A percentile compares a stretch with the other conserved stretches of the same genome.
phyloP scores from a whole-genome alignment of 2,329 filamentous ascomycete species.

The Purpureocillium lavendulum region DNA sequence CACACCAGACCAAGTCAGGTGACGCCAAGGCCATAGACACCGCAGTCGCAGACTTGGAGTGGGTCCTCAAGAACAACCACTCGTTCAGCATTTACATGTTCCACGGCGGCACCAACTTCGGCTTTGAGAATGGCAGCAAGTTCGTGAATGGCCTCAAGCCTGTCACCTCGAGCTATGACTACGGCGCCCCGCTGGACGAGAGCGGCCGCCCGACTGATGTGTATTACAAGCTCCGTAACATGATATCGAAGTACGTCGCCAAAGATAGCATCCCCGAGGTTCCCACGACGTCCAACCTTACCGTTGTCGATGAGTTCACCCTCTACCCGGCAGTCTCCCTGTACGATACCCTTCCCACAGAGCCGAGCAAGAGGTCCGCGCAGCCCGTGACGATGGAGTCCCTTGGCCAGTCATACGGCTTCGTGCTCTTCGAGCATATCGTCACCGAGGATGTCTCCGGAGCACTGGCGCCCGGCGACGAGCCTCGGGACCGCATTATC shows the following conservation, averaged over 20 bases:
- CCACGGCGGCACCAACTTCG: constrained; percentile 44
- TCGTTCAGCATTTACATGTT: constrained; percentile 44
- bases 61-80: constrained; percentile 14
- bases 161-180: constrained; percentile 41
- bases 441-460: constrained; percentile 19
- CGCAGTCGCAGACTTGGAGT: constrained; percentile 11
- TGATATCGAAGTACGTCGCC: constrained; percentile 28
- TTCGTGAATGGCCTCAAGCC: constrained; percentile 28
- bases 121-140: constrained; percentile 35
- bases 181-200: constrained; percentile 40
- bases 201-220: constrained; percentile 35
- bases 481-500: constrained; percentile 35
- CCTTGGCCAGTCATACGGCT: constrained; percentile 33
- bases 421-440: constrained; percentile 32
- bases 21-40: not conserved
- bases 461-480: constrained; percentile 29
- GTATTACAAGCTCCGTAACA: constrained; percentile 29
- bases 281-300: constrained; percentile 20
- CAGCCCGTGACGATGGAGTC: constrained; percentile 35
- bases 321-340: constrained; percentile 27
- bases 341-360: constrained; percentile 22
- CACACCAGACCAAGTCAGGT: constrained; percentile 35
- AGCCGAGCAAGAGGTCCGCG: constrained; percentile 11
- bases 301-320: constrained; percentile 25
- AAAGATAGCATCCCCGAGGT: constrained; percentile 27